Percentiles rank a stretch among this genome's conserved stretches.
Evolutionary conservation across 208 protist species (phyloP).

Genomic region (Crithidia expoeki): DNA sequence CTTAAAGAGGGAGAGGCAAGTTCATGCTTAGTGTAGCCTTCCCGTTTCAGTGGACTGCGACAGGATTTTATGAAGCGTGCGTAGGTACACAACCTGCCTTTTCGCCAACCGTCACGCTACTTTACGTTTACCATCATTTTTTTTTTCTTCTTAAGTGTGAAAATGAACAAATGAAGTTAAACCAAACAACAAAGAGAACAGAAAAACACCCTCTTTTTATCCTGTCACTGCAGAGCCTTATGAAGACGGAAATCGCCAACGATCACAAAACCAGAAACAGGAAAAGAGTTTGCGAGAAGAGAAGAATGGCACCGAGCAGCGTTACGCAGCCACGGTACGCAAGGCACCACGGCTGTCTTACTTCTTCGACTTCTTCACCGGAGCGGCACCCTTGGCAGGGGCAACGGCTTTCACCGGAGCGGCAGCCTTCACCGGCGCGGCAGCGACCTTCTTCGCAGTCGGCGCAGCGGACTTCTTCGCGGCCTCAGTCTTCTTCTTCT

Average conservation of each 20-base stretch:
- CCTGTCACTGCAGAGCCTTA: background rate
- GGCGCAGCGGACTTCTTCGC: constrained; percentile 59
- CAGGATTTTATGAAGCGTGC: too few species aligned
- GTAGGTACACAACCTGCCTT: too few species aligned
- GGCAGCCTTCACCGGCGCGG: constrained; percentile 63
- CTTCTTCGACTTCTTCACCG: constrained; percentile 60
- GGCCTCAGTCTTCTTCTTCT: constrained; percentile 47
- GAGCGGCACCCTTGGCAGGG: constrained; percentile 42
- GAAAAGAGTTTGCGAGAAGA: background rate
- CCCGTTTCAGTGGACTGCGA: too few species aligned
- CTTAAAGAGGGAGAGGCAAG: too few species aligned
- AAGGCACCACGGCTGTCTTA: constrained; percentile 9
- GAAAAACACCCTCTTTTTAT: background rate
- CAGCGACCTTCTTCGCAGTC: constrained; percentile 43
- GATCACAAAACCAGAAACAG: background rate
- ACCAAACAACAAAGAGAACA: constrained; percentile 20
- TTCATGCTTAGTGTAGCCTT: too few species aligned
- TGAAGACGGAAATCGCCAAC: background rate
- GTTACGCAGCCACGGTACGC: constrained; percentile 4
- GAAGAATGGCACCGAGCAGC: constrained; percentile 6
- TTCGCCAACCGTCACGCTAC: too few species aligned
- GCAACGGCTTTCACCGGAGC: constrained; percentile 41
- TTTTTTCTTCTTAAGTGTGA: constrained; percentile 16
- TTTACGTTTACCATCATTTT: background rate
- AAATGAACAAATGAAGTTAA: constrained; percentile 37